Evolutionary conservation across 257 asterid genomes (phyloP).

Genomic region (Apocynum venetum): DNA sequence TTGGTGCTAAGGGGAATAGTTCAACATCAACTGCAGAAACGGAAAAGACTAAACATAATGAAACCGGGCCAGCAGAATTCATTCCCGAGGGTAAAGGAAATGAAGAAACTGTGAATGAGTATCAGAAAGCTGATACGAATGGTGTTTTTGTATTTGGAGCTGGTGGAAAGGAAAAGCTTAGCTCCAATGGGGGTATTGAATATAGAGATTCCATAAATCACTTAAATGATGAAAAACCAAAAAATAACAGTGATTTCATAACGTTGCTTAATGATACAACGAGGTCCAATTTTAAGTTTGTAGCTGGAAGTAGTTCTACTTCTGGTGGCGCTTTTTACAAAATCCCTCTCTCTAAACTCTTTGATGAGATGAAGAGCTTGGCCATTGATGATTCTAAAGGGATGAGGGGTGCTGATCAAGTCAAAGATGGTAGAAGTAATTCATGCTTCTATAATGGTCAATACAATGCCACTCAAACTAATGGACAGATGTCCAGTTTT

Average conservation of each 20-base stretch:
- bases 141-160: conserved; percentile 40
- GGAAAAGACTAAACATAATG: conserved; percentile 17
- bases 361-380: conserved; percentile 53
- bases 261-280: conserved; percentile 13
- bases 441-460: conserved; percentile 21
- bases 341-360: conserved; percentile 38
- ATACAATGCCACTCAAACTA: conserved; percentile 41
- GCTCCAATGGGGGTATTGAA: conserved; percentile 29
- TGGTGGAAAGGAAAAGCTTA: conserved; percentile 27
- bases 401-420: conserved; percentile 25
- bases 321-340: conserved; percentile 32
- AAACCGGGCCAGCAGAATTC: conserved; percentile 18
- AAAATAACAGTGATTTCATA: conserved; percentile 21
- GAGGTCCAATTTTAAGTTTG: conserved; percentile 22
- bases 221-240: conserved; percentile 24
- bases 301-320: conserved; percentile 22
- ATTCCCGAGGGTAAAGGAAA: conserved; percentile 26
- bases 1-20: conserved; percentile 27
- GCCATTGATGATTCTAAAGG: conserved; percentile 42
- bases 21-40: conserved; percentile 8
- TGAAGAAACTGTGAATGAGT: conserved; percentile 22
- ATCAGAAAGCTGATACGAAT: conserved; percentile 29
- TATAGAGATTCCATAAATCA: conserved; percentile 25
- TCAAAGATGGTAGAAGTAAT: conserved; percentile 19
- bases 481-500: conserved; percentile 18